Conservation (phyloP, 805 yeast species). For the Ogataea dorogensis region DNA sequence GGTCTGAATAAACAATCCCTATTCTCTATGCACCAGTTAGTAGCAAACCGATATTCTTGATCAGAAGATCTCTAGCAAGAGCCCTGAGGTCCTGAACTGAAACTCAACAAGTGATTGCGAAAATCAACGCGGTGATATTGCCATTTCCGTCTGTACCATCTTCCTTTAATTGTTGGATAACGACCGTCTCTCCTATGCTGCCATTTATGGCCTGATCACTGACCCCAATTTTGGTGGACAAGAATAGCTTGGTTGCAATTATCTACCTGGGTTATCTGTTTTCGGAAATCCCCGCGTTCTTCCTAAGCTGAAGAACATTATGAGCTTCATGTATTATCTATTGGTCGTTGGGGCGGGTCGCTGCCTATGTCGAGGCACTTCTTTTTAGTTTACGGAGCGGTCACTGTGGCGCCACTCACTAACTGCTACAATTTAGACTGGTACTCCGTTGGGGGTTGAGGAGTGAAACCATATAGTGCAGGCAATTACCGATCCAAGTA, state of each 20-base stretch:
- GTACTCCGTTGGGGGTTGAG: slow-evolving; percentile 38
- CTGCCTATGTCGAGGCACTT: slow-evolving; percentile 33
- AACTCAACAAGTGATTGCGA: slow-evolving; percentile 23
- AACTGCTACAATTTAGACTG: slow-evolving; percentile 36
- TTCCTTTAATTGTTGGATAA: slow-evolving; percentile 40
- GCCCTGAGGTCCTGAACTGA: slow-evolving; percentile 10
- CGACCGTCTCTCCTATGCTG: slow-evolving; percentile 43
- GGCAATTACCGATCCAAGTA: slow-evolving; percentile 37
- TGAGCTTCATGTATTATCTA: slow-evolving; percentile 35
- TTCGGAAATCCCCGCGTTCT: slow-evolving; percentile 51
- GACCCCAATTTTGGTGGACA: slow-evolving; percentile 42
- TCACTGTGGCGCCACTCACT: slow-evolving; percentile 34
- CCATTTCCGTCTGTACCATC: slow-evolving; percentile 32
- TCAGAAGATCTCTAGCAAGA: neutral
- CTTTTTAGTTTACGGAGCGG: slow-evolving; percentile 35
- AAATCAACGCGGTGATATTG: slow-evolving; percentile 24
- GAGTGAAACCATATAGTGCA: slow-evolving; percentile 30
- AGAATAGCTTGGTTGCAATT: slow-evolving; percentile 56
- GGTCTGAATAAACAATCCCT: no score
- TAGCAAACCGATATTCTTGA: no score
- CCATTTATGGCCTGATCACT: slow-evolving; percentile 42
- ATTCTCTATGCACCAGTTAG: no score
- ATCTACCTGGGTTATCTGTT: slow-evolving; percentile 64
- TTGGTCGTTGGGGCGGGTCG: slow-evolving; percentile 27
- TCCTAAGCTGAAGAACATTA: slow-evolving; percentile 32